Percentiles rank a stretch among this genome's conserved stretches.
Conservation (phyloP, 2,329 filamentous ascomycete genomes). For the Diaporthe eres region DNA sequence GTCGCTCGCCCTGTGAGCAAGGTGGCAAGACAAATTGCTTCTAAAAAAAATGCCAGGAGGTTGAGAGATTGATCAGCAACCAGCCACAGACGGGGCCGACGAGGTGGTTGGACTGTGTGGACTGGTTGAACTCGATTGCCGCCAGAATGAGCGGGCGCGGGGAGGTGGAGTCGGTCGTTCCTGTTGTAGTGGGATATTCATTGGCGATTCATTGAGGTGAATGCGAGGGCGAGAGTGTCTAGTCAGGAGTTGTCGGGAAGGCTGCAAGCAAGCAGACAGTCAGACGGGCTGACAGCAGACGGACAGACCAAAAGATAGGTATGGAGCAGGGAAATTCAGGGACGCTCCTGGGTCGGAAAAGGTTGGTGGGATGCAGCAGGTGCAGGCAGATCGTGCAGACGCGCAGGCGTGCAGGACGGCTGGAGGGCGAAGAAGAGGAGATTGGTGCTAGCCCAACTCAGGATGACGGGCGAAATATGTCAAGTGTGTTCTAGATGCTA, state of each 20-base stretch:
- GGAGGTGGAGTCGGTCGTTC: slow-evolving; percentile 24
- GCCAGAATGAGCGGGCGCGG: slow-evolving; percentile 9
- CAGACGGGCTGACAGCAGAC: background rate
- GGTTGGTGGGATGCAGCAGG: slow-evolving; percentile 15
- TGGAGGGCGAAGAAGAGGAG: background rate
- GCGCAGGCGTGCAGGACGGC: background rate
- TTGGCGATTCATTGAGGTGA: slow-evolving; percentile 28
- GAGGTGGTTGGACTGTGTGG: background rate
- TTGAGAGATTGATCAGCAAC: background rate
- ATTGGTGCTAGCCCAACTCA: slow-evolving; percentile 20
- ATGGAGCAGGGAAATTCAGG: slow-evolving; percentile 16
- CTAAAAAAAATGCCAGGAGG: background rate
- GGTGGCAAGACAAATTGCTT: background rate
- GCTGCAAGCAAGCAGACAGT: background rate
- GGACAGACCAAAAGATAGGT: background rate
- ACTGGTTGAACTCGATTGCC: slow-evolving; percentile 4
- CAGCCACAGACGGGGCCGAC: background rate
- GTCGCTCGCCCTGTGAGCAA: background rate
- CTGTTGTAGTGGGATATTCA: slow-evolving; percentile 33
- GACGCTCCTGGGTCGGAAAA: background rate
- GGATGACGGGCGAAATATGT: slow-evolving; percentile 21
- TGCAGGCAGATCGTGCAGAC: slow-evolving; percentile 20
- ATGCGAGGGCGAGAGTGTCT: background rate
- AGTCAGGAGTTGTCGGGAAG: background rate
- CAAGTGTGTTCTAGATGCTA: slow-evolving; percentile 25